A percentile compares a stretch with the other conserved stretches of the same genome.
phyloP scores from a whole-genome alignment of 2,329 filamentous ascomycete genomes.

The Coniosporium tulheliwenetii region DNA sequence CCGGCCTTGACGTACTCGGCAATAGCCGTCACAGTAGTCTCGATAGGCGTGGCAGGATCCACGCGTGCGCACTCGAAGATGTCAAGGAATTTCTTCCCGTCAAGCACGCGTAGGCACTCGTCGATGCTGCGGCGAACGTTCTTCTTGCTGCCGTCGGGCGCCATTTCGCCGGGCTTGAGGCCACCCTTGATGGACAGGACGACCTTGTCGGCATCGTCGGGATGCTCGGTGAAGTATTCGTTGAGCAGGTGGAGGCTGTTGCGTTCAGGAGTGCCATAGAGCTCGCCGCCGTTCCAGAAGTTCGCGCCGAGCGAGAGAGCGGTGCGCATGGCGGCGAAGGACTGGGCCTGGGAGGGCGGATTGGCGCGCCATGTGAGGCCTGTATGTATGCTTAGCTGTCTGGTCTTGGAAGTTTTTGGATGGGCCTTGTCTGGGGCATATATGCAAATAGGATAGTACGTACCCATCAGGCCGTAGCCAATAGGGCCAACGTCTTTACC shows the following conservation, averaged over 20 bases:
- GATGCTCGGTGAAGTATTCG: constrained; percentile 35
- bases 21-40: constrained; percentile 27
- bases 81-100: constrained; percentile 31
- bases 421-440: not conserved
- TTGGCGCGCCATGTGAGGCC: constrained; percentile 29
- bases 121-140: constrained; percentile 28
- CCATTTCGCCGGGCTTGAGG: constrained; percentile 15
- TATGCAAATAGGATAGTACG: not conserved
- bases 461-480: constrained; percentile 33
- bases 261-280: constrained; percentile 29
- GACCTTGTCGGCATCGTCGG: constrained; percentile 33
- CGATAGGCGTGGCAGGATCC: constrained; percentile 26
- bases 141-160: constrained; percentile 23
- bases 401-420: not conserved
- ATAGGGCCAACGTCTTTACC: constrained; percentile 22
- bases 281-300: constrained; percentile 34
- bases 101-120: constrained; percentile 26
- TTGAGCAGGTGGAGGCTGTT: constrained; percentile 33
- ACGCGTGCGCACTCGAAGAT: constrained; percentile 32
- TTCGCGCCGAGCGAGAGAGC: constrained; percentile 26
- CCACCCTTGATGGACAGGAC: constrained; percentile 36
- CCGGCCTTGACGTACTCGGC: constrained; percentile 18
- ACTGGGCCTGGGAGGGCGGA: constrained; percentile 20
- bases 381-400: constrained; percentile 5
- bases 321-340: constrained; percentile 29